These are phyloP conservation scores for Gentiana dahurica DNA, from an alignment of 257 asterid species.

Conservation along the genomic window DNA sequence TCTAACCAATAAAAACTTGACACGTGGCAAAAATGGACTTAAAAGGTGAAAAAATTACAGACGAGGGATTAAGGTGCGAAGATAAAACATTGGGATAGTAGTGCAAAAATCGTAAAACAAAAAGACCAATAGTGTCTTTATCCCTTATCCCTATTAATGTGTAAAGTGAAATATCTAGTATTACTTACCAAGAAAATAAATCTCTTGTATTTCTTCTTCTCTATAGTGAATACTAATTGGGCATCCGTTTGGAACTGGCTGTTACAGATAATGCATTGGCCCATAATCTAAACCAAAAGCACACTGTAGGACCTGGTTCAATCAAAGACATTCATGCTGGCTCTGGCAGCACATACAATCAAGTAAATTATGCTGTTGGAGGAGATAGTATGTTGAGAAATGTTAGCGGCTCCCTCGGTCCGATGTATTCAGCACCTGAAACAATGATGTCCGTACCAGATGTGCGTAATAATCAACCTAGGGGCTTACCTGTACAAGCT, in stretches of 20 bases:
- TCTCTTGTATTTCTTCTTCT: not conserved
- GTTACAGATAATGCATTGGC: conserved; percentile 11
- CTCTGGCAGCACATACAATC: conserved; percentile 20
- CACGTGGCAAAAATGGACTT: too few species aligned
- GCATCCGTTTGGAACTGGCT: too few species aligned
- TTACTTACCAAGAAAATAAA: too few species aligned
- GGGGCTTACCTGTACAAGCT: conserved; percentile 35
- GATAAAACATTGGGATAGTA: too few species aligned
- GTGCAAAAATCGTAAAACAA: too few species aligned
- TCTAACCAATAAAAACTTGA: too few species aligned
- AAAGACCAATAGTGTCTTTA: too few species aligned
- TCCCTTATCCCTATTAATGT: not conserved
- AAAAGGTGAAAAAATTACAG: too few species aligned
- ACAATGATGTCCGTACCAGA: conserved; percentile 54
- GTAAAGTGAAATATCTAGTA: too few species aligned
- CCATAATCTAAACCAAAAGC: conserved; percentile 25
- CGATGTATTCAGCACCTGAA: conserved; percentile 58
- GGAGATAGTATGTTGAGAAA: conserved; percentile 20
- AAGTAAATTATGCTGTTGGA: conserved; percentile 16
- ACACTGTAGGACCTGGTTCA: conserved; percentile 1
- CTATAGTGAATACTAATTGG: not conserved
- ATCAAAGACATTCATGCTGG: conserved; percentile 13
- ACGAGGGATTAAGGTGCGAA: too few species aligned
- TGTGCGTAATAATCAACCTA: conserved; percentile 28
- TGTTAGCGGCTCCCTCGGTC: conserved; percentile 24